Evolutionary conservation across 1,284 basidiomycete species (phyloP), one percentile per base, ranked within the genome.

Genomic region (Inonotus hispidus): DNA sequence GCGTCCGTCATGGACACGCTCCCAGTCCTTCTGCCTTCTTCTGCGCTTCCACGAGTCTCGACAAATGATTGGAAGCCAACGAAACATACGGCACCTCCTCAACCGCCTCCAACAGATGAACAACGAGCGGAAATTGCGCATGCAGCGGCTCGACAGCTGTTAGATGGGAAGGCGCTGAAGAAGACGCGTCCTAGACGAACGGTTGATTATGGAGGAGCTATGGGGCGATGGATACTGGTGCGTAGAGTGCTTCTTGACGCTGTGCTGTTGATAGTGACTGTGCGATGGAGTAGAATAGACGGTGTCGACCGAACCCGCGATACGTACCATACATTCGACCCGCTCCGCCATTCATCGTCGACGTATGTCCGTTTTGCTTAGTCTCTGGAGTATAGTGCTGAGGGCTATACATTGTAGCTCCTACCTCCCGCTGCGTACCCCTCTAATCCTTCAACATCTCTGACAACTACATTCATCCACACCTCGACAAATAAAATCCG

Each of bases 401-500:
- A 60, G 58, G 25, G 7, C 35, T 14, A 27, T 38, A 35, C 29
- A 19, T 16, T 38, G 39, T 71, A 98, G 95, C 82, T 98, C 27
- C 79, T 98, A 32, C 95, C 95, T 1, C 90, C 96, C 0, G 87
- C 88, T 70, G 95, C 94, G 38, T 97, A 98, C 71, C 84, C 87
- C 16, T 84, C 85, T 61, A 96, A 98, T 71, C 81, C 90, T 1
- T 92, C 93, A 1, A 96, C 93, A 0, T 97, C 94, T 0, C 79
- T 98, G 58, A 94, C 94, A 70, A 95, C 94, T 47, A 94, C 95
- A 71, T 97, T 98, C 68, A 91, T 98, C 11, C 97, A 99, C 72
- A 98, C 95, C 0, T 96, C 94, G 5, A 98, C 95, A 54, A 99
- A 99, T 81, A 99, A 99, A 76, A 94, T 98, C 66, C 83, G 95